These are phyloP conservation scores for Danielozyma ontarioensis DNA, from an alignment of 805 yeast genomes.

Conservation along the genomic window DNA sequence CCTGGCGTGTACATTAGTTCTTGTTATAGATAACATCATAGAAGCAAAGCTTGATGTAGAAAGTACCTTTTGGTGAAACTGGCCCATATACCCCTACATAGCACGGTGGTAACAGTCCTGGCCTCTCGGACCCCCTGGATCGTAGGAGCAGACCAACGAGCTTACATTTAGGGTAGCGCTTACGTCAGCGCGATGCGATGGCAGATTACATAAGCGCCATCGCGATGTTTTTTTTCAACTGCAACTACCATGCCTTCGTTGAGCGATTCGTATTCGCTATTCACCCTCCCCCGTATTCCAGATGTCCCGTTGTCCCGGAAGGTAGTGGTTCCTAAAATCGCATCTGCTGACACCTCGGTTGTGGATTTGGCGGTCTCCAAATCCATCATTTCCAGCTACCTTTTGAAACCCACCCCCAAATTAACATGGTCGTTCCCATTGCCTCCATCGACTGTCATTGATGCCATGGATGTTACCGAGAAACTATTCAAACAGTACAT, in stretches of 20 bases:
- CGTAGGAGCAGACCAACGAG: background rate
- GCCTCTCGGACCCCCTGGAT: background rate
- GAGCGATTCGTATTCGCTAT: constrained; percentile 26
- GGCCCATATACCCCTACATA: background rate
- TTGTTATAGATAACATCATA: background rate
- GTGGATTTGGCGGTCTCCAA: constrained; percentile 52
- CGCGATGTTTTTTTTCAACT: background rate
- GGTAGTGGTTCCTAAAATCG: constrained; percentile 17
- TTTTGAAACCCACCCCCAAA: constrained; percentile 54
- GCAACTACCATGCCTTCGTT: constrained; percentile 10
- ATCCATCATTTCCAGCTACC: constrained; percentile 46
- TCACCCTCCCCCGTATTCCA: constrained; percentile 28
- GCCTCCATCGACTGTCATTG: constrained; percentile 42
- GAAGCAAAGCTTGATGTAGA: no score
- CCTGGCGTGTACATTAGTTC: background rate
- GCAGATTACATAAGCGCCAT: constrained; percentile 1
- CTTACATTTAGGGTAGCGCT: background rate
- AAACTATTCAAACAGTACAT: constrained; percentile 19
- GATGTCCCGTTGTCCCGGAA: constrained; percentile 21
- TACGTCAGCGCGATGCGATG: constrained; percentile 3
- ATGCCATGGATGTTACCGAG: constrained; percentile 30
- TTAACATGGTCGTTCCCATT: constrained; percentile 51
- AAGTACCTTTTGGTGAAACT: no score
- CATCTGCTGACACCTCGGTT: constrained; percentile 20
- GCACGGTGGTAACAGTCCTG: background rate